A percentile compares a stretch with the other conserved stretches of the same genome.
These are phyloP conservation scores for Geranium incanum DNA, from an alignment of 441 rosid species.

Conservation along the genomic window DNA sequence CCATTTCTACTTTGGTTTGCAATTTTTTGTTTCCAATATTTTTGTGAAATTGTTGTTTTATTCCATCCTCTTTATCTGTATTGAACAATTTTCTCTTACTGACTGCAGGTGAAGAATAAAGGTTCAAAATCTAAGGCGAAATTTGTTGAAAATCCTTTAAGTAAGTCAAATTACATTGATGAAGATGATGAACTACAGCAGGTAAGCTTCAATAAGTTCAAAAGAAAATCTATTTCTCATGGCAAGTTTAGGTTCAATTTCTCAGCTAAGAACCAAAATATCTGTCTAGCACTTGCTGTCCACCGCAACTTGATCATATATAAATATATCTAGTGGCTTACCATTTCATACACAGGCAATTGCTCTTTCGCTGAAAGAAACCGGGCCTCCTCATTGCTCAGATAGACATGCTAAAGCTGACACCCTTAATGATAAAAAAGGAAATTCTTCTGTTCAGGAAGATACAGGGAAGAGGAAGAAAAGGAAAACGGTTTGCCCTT, in stretches of 20 bases:
- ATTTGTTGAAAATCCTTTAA: conserved; percentile 22
- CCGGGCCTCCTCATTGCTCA: conserved; percentile 6
- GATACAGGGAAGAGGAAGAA: conserved; percentile 34
- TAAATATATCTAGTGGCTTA: not conserved
- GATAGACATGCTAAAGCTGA: conserved; percentile 1
- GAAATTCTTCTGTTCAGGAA: conserved; percentile 21
- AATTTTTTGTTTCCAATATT: too few relatives aligned
- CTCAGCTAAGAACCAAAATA: not conserved
- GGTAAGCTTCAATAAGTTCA: conserved; percentile 29
- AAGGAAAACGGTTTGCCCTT: conserved; percentile 43
- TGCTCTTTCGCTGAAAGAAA: conserved; percentile 61
- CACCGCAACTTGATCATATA: not conserved
- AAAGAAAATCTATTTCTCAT: not conserved
- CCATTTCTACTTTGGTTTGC: too few relatives aligned
- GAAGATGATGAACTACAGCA: conserved; percentile 48
- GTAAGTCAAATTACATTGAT: conserved; percentile 23
- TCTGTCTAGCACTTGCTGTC: not conserved
- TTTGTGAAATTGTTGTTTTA: not conserved
- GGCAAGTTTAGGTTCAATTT: not conserved
- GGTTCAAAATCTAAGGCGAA: conserved; percentile 34
- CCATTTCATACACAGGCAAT: conserved; percentile 44
- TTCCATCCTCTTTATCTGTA: too few relatives aligned
- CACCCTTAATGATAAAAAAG: conserved; percentile 26
- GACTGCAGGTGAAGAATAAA: conserved; percentile 33
- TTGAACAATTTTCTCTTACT: too few relatives aligned